A percentile compares a stretch with the other conserved stretches of the same genome.
Conservation (phyloP, 306 rosid species). For the Crotalaria pallida region DNA sequence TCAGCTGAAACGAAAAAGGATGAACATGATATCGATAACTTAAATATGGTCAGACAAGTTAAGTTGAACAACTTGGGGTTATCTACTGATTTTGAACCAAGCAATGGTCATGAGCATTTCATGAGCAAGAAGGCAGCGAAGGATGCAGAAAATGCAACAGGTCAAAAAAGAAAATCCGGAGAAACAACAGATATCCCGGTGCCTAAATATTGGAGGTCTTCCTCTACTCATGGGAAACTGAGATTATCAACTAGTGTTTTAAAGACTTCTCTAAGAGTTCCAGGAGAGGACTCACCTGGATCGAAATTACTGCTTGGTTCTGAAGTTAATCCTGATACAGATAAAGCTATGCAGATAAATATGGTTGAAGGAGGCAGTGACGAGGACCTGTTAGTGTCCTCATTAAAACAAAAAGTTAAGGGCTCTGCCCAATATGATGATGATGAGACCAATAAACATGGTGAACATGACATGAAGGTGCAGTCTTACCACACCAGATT, state of each 20-base stretch:
- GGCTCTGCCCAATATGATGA: conserved; percentile 30
- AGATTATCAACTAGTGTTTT: conserved; percentile 41
- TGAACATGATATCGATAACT: conserved; percentile 60
- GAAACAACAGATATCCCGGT: conserved; percentile 43
- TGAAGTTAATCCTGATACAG: conserved; percentile 33
- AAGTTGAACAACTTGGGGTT: conserved; percentile 58
- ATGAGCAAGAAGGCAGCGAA: conserved; percentile 34
- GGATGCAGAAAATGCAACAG: conserved; percentile 32
- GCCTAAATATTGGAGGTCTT: conserved; percentile 61
- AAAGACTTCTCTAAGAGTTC: conserved; percentile 38
- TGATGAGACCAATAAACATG: conserved; percentile 45
- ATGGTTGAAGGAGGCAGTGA: conserved; percentile 32
- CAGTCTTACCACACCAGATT: conserved; percentile 13
- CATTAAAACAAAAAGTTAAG: conserved; percentile 48
- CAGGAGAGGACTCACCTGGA: conserved; percentile 30
- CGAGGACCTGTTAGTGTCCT: conserved; percentile 50
- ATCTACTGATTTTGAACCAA: conserved; percentile 55
- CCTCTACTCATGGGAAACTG: conserved; percentile 37
- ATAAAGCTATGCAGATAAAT: conserved; percentile 42
- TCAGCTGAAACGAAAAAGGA: conserved; percentile 38
- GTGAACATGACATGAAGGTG: conserved; percentile 50
- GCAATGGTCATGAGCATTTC: conserved; percentile 67
- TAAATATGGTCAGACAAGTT: conserved; percentile 66
- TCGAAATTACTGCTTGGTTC: conserved; percentile 28
- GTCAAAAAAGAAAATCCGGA: conserved; percentile 52